Base-by-base conservation (phyloP, 768 basidiomycete genomes). In the Phlegmacium glaucopus region DNA sequence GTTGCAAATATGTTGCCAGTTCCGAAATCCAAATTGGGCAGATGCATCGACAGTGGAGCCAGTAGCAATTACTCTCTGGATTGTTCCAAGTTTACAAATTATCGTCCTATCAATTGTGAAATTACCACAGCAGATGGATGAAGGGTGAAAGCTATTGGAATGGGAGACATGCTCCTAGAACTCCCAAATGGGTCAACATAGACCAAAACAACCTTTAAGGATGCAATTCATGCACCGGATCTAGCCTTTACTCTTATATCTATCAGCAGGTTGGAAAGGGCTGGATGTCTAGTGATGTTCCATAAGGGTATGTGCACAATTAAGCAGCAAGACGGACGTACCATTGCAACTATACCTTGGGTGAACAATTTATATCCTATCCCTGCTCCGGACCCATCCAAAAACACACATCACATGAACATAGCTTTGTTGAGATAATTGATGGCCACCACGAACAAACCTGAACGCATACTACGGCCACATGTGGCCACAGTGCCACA, bases 101-200 rank as follows among this genome's bases (percentile, higher is more conserved):
- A 50, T 39, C 15, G 43, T 25, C 11, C 46, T 9, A 59, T 57
- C 25, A 17, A 48, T 6, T 52, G 52, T 0, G 49, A 51, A 27
- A 46, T 30, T 17, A 55, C 59, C 30, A 50, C 49, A 6, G 59
- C 61, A 9, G 53, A 59, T 34, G 59, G 57, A 40, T 32, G 49
- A 5, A 26, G 25, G 1, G 57, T 59, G 28, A 41, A 44, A 28
- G 56, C 54, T 4, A 42, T 41, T 12, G 57, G 59, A 12, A 47
- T 44, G 18, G 57, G 56, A 9, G 48, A 50, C 40, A 45, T 61
- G 35, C 44, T 42, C 25, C 34, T 59, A n/a, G 41, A 50, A 8
- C 22, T 60, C 6, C 58, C 54, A 11, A 58, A 55, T 34, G 56
- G 52, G 15, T 36, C 42, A n/a, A n/a, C n/a, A 3, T 16, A n/a